Base-by-base conservation (phyloP, 129 eudicot species). In the Chrysanthemum seticuspe region DNA sequence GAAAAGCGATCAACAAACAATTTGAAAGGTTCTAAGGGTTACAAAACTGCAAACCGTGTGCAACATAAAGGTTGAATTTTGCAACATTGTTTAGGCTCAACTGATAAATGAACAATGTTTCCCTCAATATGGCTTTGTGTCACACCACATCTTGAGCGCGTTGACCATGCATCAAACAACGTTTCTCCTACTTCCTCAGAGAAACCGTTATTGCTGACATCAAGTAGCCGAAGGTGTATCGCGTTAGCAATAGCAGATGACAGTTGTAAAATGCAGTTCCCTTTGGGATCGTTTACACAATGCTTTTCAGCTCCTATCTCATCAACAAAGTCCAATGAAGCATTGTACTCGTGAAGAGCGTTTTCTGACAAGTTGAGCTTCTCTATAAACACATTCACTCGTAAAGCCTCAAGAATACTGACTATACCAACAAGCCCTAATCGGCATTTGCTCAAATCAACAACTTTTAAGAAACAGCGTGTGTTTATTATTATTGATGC, bases 361-460 rank as follows among this genome's bases (percentile, higher is more conserved):
- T 94, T 94, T 77, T 76, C 96, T 58, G 97, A 88, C 31, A 94
- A 81, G 78, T 86, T 86, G 78, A 94, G 89, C 74, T 87, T 97
- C 75, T 86, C 93, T 13, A 87, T 83, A 52, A 81, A 68, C 65
- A 47, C 31, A 76, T 87, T 86, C 47, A 52, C 74, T 14, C 92
- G 52, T 62, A 90, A 78, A 53, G 96, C 78, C 78, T 86, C 79
- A 62, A 94, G 81, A 51, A 88, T 74, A 51, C 45, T 60, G 10
- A 83, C 69, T 67, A 94, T 50, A 19, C 89, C 85, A 73, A 18
- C 29, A 18, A 86, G 85, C 47, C 98, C 88, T 10, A 90, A 92
- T 59, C 80, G 83, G 70, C 97, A 90, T 50, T 86, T 90, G 77
- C 74, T 16, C 50, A 93, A 66, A 13, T 67, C 75, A 78, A 93